Percentiles rank a stretch among this genome's conserved stretches.
These are phyloP conservation scores for Pythium sp. DNA, from an alignment of 352 stramenopile genomes.

Conservation along the genomic window DNA sequence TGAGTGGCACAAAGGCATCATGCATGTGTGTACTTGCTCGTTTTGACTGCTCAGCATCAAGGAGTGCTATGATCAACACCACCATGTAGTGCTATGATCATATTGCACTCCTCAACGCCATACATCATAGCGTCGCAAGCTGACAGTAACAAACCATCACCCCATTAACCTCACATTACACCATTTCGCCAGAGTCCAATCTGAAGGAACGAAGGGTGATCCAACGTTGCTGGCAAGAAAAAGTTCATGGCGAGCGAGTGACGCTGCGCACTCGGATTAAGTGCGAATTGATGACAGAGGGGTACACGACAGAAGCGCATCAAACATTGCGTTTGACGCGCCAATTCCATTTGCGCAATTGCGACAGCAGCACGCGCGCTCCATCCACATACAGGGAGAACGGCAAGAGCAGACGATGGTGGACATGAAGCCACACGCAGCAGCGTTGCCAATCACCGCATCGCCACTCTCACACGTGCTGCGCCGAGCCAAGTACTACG, in stretches of 20 bases:
- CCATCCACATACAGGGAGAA: neutral
- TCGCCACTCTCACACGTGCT: constrained; percentile 21
- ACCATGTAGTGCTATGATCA: too few species aligned
- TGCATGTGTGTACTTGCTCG: neutral
- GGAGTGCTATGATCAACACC: too few species aligned
- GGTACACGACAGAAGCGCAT: neutral
- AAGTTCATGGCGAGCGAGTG: neutral
- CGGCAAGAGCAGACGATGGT: neutral
- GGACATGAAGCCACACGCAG: neutral
- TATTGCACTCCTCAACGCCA: too few species aligned
- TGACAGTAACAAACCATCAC: neutral
- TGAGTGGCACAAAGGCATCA: too few species aligned
- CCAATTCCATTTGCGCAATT: constrained; percentile 1
- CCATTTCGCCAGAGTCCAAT: neutral
- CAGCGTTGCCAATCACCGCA: neutral
- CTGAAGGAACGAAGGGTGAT: neutral
- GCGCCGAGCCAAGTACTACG: constrained; percentile 76
- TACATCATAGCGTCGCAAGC: too few species aligned
- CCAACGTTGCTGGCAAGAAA: neutral
- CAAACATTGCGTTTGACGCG: neutral
- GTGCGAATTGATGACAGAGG: constrained; percentile 6
- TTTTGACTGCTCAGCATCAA: neutral
- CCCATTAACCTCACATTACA: neutral
- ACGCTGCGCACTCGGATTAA: neutral
- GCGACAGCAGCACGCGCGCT: neutral